These are phyloP conservation scores for Takashimella tepidaria DNA, from an alignment of 1,284 basidiomycete genomes.

Conservation along the genomic window DNA sequence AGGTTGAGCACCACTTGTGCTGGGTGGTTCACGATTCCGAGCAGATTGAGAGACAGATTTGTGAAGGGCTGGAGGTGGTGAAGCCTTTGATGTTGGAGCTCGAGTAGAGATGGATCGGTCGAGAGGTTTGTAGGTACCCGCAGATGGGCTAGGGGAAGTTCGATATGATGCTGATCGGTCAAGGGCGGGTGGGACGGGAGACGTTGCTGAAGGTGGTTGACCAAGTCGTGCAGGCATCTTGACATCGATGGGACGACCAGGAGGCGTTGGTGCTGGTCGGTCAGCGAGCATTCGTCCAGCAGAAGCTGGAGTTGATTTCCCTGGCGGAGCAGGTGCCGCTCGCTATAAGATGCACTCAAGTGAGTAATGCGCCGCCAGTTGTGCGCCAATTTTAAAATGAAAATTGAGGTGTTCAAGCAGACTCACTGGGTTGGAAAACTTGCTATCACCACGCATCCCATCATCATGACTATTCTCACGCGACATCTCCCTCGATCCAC, in stretches of 20 bases:
- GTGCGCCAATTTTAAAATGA: no score
- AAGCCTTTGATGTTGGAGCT: slow-evolving; percentile 27
- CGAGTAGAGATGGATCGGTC: slow-evolving; percentile 51
- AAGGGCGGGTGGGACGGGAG: slow-evolving; percentile 21
- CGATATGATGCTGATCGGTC: slow-evolving; percentile 47
- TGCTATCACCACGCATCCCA: slow-evolving; percentile 1
- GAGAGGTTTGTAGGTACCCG: slow-evolving; percentile 30
- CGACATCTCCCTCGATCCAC: slow-evolving; percentile 33
- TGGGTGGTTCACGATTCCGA: slow-evolving; percentile 19
- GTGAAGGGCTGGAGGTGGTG: slow-evolving; percentile 25
- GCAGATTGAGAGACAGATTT: slow-evolving; percentile 40
- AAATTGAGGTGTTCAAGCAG: no score
- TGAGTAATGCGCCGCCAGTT: no score
- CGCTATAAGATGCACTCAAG: no score
- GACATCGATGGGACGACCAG: slow-evolving; percentile 13
- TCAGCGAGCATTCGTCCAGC: slow-evolving; percentile 23
- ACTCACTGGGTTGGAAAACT: slow-evolving; percentile 37
- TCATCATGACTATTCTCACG: slow-evolving; percentile 39
- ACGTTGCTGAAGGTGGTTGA: slow-evolving; percentile 16
- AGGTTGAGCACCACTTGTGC: slow-evolving; percentile 28
- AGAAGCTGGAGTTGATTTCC: slow-evolving; percentile 14
- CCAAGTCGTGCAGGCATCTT: slow-evolving; percentile 12
- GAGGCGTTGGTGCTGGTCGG: slow-evolving; percentile 28
- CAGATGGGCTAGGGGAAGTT: slow-evolving; percentile 29
- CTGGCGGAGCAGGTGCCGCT: slow-evolving; percentile 36